Evolutionary conservation across 495 filamentous ascomycete genomes (phyloP).

Genomic region (Hyaloscypha bicolor): DNA sequence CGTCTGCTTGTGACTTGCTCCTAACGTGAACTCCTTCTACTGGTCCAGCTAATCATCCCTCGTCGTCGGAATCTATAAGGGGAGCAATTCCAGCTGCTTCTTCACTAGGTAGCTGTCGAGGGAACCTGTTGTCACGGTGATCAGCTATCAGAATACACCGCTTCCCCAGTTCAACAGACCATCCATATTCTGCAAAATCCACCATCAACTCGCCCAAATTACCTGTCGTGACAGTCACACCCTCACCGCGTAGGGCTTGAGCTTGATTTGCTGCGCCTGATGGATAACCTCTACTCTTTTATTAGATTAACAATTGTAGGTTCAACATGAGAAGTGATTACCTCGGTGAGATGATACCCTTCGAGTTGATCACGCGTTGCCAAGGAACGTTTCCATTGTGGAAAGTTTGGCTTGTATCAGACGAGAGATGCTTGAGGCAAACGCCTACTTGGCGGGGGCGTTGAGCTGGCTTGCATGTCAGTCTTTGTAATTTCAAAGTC

Average conservation of each 20-base stretch:
- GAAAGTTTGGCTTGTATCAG: slow-evolving; percentile 50
- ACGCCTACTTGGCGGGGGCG: slow-evolving; percentile 83
- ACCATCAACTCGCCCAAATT: slow-evolving; percentile 72
- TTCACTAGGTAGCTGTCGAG: slow-evolving; percentile 48
- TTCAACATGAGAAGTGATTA: slow-evolving; percentile 37
- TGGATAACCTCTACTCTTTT: slow-evolving; percentile 55
- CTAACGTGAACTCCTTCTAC: slow-evolving; percentile 1
- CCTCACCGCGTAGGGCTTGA: slow-evolving; percentile 63
- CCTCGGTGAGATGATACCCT: slow-evolving; percentile 84
- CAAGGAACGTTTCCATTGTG: slow-evolving; percentile 83
- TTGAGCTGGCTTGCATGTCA: slow-evolving; percentile 49
- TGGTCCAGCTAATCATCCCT: background rate
- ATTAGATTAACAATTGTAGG: background rate
- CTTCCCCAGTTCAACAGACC: slow-evolving; percentile 37
- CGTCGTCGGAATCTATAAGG: slow-evolving; percentile 22
- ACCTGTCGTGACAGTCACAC: slow-evolving; percentile 64
- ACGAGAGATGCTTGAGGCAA: slow-evolving; percentile 81
- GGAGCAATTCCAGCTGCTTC: slow-evolving; percentile 25
- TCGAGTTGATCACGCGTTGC: slow-evolving; percentile 90
- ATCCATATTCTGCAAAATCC: slow-evolving; percentile 68
- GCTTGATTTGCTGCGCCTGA: slow-evolving; percentile 72
- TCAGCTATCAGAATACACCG: no score
- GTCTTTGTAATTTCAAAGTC: background rate
- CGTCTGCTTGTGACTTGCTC: background rate
- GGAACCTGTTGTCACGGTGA: slow-evolving; percentile 48